Conservation (phyloP, 2,329 filamentous ascomycete genomes). For the Stemphylium vesicarium region DNA sequence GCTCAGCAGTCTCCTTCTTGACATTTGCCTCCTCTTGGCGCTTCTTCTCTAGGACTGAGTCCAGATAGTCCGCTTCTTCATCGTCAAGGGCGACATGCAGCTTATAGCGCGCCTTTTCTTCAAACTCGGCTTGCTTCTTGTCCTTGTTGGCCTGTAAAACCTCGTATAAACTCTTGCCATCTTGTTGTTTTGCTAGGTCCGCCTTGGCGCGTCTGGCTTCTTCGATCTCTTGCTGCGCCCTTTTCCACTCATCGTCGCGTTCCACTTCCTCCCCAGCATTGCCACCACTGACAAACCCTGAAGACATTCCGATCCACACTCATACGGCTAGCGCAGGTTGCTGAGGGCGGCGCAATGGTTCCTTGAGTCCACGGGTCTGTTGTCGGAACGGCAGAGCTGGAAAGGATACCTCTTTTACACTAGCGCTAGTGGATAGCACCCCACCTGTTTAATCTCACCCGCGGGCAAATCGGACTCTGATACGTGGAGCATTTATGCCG, state of each 20-base stretch:
- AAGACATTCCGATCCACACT: slow-evolving; percentile 46
- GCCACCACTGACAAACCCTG: slow-evolving; percentile 61
- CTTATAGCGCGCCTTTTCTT: slow-evolving; percentile 71
- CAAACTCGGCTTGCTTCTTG: slow-evolving; percentile 85
- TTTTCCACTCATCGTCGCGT: slow-evolving; percentile 66
- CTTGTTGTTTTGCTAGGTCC: slow-evolving; percentile 57
- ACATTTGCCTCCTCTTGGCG: slow-evolving; percentile 63
- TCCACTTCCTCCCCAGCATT: slow-evolving; percentile 51
- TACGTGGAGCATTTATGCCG: slow-evolving; percentile 15
- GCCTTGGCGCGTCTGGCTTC: slow-evolving; percentile 63
- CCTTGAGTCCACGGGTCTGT: not conserved
- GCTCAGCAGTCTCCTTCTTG: slow-evolving; percentile 64
- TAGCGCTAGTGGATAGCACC: slow-evolving; percentile 10
- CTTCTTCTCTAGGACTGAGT: slow-evolving; percentile 64
- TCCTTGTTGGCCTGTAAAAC: slow-evolving; percentile 82
- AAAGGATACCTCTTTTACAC: slow-evolving; percentile 13
- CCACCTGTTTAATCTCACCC: slow-evolving; percentile 9
- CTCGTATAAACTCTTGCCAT: slow-evolving; percentile 72
- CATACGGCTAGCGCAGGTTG: slow-evolving; percentile 19
- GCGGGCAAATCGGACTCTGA: slow-evolving; percentile 13
- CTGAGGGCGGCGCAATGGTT: slow-evolving; percentile 6
- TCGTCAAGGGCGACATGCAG: slow-evolving; percentile 83
- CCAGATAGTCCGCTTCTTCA: slow-evolving; percentile 77
- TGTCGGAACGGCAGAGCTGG: slow-evolving; percentile 11
- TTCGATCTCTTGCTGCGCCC: slow-evolving; percentile 69